Evolutionary conservation across 352 stramenopile species (phyloP), one percentile per base, ranked within the genome.

Genomic region (Pythium aristosporum): DNA sequence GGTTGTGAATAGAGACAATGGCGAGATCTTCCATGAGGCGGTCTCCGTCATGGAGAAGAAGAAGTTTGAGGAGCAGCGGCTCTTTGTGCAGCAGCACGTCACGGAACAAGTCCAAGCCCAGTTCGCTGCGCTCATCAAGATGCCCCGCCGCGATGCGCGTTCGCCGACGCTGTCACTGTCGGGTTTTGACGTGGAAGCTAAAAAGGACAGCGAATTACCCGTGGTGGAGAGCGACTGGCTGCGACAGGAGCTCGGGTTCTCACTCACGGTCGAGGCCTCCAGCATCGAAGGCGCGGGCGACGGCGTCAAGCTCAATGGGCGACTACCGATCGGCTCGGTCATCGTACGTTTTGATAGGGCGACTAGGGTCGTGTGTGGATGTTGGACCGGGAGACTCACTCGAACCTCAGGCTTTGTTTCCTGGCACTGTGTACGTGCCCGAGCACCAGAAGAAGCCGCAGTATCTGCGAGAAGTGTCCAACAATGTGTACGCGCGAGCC

Each of bases 391-490:
- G 16, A n/a, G 39, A 46, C 39, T 46, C 18, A 46, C n/a, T 25
- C 9, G 18, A 30, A 34, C 7, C n/a, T 34, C 28, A 92, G 83
- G 84, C 84, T 11, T 51, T 93, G 28, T 93, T 89, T 48, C 85
- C 87, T 11, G 87, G 87, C 16, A 87, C 78, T 1, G 85, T 94
- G 21, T 96, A 93, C 61, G 68, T 93, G 32, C 84, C 87, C 18
- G 87, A 96, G 69, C 87, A 96, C 67, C 90, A 87, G 65, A 91
- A 91, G 60, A 93, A 94, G 74, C 69, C 79, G 41, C 71, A 93
- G 49, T 74, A 88, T 36, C 46, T 96, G 36, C 68, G 75, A 37
- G 77, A 91, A 23, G 69, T 96, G 34, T 83, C 85, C 8, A 80
- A 91, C 67, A 96, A 96, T 56, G 61, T 74, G 18, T 96, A 79